These are phyloP conservation scores for Barbarea vulgaris DNA, from an alignment of 345 rosid species.

Conservation along the genomic window DNA sequence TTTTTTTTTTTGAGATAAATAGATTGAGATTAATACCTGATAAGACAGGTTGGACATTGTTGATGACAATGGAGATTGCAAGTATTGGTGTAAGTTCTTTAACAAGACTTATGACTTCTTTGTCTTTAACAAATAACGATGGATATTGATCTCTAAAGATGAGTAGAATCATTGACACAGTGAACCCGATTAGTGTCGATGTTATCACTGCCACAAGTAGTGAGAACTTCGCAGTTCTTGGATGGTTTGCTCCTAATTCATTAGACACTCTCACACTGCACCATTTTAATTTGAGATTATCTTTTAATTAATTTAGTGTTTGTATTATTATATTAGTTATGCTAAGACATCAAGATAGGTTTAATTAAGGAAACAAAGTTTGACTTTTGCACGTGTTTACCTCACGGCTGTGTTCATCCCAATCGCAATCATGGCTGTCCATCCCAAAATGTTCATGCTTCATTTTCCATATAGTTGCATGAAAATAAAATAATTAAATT, in stretches of 20 bases:
- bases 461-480: background rate
- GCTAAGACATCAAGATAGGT: background rate
- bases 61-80: conserved; percentile 63
- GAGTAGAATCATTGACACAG: conserved; percentile 49
- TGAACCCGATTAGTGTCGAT: conserved; percentile 54
- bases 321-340: background rate
- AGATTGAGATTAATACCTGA: conserved; percentile 63
- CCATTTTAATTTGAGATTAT: conserved; percentile 7
- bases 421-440: conserved; percentile 76
- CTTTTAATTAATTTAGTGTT: background rate
- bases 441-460: conserved; percentile 78
- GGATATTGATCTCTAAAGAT: conserved; percentile 57
- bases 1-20: background rate
- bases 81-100: conserved; percentile 71
- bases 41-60: conserved; percentile 84
- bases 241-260: conserved; percentile 82
- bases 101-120: conserved; percentile 56
- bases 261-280: conserved; percentile 84
- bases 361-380: background rate
- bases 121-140: conserved; percentile 56
- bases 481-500: background rate
- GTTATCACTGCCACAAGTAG: conserved; percentile 66
- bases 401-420: conserved; percentile 90
- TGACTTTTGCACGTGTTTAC: conserved; percentile 37
- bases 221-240: conserved; percentile 67